A percentile compares a stretch with the other conserved stretches of the same genome.
Conservation (phyloP, 106 monocot genomes). For the Dendrobium nobile region DNA sequence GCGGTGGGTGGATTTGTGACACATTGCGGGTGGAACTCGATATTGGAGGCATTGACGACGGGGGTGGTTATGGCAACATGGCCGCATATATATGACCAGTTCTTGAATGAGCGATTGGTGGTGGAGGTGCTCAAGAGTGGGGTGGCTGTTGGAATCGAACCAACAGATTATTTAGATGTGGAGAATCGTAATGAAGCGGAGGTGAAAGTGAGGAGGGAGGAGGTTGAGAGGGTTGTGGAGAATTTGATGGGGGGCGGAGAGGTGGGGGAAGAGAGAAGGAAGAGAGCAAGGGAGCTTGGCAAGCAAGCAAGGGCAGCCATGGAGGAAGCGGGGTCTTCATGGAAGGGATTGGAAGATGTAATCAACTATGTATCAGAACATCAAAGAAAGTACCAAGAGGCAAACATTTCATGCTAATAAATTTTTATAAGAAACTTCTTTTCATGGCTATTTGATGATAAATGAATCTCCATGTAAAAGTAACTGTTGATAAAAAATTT, state of each 20-base stretch:
- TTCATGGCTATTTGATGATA: too few species aligned
- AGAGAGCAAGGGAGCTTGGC: neutral
- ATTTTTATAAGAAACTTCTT: too few species aligned
- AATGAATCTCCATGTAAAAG: too few species aligned
- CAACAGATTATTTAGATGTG: neutral
- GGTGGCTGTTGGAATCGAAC: neutral
- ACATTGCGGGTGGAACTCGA: constrained; percentile 3
- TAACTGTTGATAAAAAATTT: too few species aligned
- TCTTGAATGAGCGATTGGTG: neutral
- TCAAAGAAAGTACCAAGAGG: too few species aligned
- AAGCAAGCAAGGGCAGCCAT: neutral
- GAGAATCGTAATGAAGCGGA: neutral
- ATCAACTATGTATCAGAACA: neutral
- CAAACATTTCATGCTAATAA: too few species aligned
- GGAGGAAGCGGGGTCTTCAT: constrained; percentile 1
- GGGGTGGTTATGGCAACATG: neutral
- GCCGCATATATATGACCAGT: neutral
- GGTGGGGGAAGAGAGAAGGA: neutral
- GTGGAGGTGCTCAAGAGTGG: neutral
- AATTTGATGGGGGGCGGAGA: neutral
- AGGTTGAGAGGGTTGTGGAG: neutral
- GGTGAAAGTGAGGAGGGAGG: neutral
- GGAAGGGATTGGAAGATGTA: neutral
- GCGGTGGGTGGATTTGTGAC: constrained; percentile 3
- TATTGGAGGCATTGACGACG: neutral